Conservation (phyloP, 78 protist genomes). For the Dictyostelium brefeldianum region DNA sequence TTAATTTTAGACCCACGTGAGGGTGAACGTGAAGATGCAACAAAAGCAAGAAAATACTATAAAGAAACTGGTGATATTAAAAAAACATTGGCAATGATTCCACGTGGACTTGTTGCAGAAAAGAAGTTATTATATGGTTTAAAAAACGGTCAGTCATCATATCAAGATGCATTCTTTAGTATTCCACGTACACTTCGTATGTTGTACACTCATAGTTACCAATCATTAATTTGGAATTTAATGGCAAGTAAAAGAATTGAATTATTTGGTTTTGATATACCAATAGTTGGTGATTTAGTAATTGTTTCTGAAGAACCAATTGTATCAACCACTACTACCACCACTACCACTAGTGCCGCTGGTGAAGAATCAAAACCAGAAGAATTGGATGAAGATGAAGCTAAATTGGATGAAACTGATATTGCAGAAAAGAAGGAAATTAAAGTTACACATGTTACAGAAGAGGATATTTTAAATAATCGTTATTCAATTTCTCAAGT, state of each 20-base stretch:
- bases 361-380: neutral
- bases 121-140: slow-evolving; percentile 10
- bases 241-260: slow-evolving; percentile 85
- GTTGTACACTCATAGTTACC: slow-evolving; percentile 87
- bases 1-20: slow-evolving; percentile 75
- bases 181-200: slow-evolving; percentile 71
- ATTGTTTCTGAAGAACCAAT: slow-evolving; percentile 3
- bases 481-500: slow-evolving; percentile 82
- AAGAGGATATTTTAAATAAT: slow-evolving; percentile 49
- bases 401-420: slow-evolving; percentile 5
- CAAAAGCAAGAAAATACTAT: slow-evolving; percentile 22
- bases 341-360: neutral
- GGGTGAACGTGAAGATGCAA: slow-evolving; percentile 46
- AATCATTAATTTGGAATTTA: slow-evolving; percentile 86
- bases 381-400: neutral
- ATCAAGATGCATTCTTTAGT: slow-evolving; percentile 38
- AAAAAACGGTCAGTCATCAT: slow-evolving; percentile 1
- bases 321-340: neutral
- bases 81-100: slow-evolving; percentile 2
- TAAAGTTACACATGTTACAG: slow-evolving; percentile 61
- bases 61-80: slow-evolving; percentile 49
- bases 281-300: slow-evolving; percentile 84
- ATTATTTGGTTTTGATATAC: slow-evolving; percentile 11
- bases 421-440: slow-evolving; percentile 4
- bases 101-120: slow-evolving; percentile 23